Evolutionary conservation across 163 green algal genomes (phyloP), one percentile per base, ranked within the genome.

Genomic region (Scenedesmus sp.): DNA sequence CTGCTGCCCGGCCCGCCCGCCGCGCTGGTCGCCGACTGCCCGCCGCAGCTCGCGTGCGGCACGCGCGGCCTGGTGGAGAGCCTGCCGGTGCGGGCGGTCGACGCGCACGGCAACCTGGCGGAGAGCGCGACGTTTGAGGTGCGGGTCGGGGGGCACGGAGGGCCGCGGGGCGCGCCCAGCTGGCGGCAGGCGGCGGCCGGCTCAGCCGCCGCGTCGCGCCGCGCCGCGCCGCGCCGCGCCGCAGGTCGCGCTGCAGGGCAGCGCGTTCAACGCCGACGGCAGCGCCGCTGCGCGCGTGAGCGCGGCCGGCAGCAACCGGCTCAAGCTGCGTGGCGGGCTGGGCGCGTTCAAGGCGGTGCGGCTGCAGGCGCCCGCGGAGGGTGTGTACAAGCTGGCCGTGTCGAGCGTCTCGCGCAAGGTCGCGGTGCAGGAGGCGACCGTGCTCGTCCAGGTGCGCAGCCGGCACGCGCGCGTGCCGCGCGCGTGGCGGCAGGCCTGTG

Each of bases 271-370:
- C 29, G 62, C 51, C 4, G 58, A 65, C 20, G 60, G 50, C 47
- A 5, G 56, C 3, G 63, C 63, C 17, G n/a, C n/a, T n/a, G 75
- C 75, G 1, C 54, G 54, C n/a, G 75, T 63, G 13, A n/a, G 63
- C 28, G 63, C 75, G 87, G 81, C 71, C 1, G 83, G 85, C 60
- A 88, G 87, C 78, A 94, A 94, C 86, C 88, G 89, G 45, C 66
- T 66, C 22, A 89, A 86, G 65, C 28, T 93, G 70, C 63, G 73
- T 22, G 54, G 77, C 0, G 86, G 90, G 2, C 73, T 66, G 22
- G 86, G 80, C 0, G 39, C 80, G 15, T 92, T 90, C 75, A 91
- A 84, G 62, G 81, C 56, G 13, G 85, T 95, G 20, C 64, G 63
- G 1, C 29, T 95, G 24, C 29, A 65, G 13, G 88, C 90, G 11